Conservation (phyloP, 352 stramenopile species). For the Phytophthora pini region DNA sequence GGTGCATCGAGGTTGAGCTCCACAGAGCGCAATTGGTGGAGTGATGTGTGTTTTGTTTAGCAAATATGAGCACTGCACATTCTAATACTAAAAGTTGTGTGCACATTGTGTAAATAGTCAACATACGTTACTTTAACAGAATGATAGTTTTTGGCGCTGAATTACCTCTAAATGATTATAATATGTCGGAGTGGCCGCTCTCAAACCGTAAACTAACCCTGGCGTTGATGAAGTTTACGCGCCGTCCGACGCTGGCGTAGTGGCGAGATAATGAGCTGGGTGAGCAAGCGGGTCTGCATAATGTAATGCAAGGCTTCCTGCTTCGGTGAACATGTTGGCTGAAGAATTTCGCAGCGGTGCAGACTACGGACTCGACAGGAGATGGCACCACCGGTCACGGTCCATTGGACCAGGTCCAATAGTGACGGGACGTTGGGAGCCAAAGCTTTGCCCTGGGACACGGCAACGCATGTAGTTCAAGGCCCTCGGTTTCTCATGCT, state of each 20-base stretch:
- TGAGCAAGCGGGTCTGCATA: no score
- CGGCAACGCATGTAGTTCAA: background rate
- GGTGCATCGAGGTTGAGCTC: background rate
- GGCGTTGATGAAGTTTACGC: background rate
- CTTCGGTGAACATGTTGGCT: no score
- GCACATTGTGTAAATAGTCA: background rate
- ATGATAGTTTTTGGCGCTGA: no score
- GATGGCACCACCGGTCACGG: background rate
- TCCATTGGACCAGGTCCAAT: background rate
- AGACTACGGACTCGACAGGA: background rate
- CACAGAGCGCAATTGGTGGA: background rate
- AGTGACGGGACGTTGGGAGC: background rate
- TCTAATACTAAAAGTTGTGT: background rate
- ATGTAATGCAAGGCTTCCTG: no score
- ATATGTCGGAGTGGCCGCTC: background rate
- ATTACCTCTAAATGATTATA: no score
- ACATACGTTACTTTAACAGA: background rate
- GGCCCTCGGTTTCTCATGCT: no score
- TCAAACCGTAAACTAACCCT: background rate
- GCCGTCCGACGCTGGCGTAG: background rate
- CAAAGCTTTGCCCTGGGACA: background rate
- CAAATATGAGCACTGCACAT: background rate
- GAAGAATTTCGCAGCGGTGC: background rate
- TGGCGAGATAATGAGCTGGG: no score
- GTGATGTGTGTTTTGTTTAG: no score